phyloP scores from a whole-genome alignment of 352 stramenopile genomes.

The Phytophthora chlamydospora region DNA sequence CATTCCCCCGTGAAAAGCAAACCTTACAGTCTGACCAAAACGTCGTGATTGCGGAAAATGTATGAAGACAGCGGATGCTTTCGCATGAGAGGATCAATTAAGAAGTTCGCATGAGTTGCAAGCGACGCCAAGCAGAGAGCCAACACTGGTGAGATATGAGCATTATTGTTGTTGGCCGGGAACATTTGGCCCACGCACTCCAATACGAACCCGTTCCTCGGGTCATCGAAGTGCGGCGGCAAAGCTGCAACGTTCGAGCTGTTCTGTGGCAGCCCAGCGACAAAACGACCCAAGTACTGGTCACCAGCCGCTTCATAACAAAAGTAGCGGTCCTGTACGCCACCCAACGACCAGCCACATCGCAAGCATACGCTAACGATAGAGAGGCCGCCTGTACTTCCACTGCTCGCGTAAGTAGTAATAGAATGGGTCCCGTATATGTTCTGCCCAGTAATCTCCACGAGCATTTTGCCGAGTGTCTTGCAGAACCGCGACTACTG shows the following conservation, averaged over 20 bases:
- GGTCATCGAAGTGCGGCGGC: neutral
- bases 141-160: constrained; percentile 5
- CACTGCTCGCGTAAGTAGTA: constrained; percentile 24
- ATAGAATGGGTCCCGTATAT: constrained; percentile 26
- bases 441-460: constrained; percentile 11
- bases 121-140: constrained; percentile 2
- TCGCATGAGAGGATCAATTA: neutral
- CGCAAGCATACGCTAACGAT: constrained; percentile 26
- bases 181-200: neutral
- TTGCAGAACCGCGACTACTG: constrained; percentile 6
- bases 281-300: constrained; percentile 3
- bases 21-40: neutral
- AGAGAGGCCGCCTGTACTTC: constrained; percentile 15
- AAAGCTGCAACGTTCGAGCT: neutral
- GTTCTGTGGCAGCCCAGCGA: neutral
- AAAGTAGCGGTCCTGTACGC: constrained; percentile 19
- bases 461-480: neutral
- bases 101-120: neutral
- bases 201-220: neutral
- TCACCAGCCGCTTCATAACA: constrained; percentile 3
- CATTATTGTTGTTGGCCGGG: neutral
- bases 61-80: constrained; percentile 7
- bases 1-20: too few relatives aligned
- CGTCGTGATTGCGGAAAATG: neutral
- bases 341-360: constrained; percentile 18